Percentiles rank a stretch among this genome's conserved stretches.
Evolutionary conservation across 345 rosid genomes (phyloP).

Genomic region (Pistacia atlantica): DNA sequence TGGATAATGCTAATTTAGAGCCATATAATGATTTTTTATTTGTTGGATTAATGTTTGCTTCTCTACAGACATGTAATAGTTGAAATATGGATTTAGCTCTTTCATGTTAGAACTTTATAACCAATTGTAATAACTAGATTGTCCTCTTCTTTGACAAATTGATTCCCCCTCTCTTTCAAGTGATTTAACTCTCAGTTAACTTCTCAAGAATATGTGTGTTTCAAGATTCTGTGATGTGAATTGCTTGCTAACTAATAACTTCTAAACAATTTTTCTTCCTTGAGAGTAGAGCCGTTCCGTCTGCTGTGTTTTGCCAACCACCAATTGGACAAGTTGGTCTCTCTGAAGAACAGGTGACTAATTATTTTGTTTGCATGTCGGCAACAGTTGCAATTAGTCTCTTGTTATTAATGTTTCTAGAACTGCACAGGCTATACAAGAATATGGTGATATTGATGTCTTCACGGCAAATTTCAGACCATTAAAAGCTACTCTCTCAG

Average conservation of each 20-base stretch:
- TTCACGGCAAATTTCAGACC: constrained; percentile 91
- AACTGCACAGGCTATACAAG: constrained; percentile 67
- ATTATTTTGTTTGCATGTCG: constrained; percentile 7
- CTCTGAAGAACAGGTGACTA: constrained; percentile 80
- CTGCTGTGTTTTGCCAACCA: constrained; percentile 96
- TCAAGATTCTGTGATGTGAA: background rate
- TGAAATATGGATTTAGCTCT: background rate
- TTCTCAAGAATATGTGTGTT: background rate
- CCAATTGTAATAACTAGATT: background rate
- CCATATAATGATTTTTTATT: too few relatives aligned
- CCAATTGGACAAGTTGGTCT: constrained; percentile 96
- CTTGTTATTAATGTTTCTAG: constrained; percentile 19
- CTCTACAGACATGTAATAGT: background rate
- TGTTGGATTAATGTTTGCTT: background rate
- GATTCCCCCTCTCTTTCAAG: too few relatives aligned
- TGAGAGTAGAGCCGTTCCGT: constrained; percentile 74
- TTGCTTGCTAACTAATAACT: constrained; percentile 2
- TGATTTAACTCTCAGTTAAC: too few relatives aligned
- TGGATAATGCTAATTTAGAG: background rate
- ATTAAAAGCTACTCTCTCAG: constrained; percentile 88
- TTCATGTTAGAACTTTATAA: background rate
- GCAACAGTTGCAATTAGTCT: constrained; percentile 14
- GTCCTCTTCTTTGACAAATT: too few relatives aligned
- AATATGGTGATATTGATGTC: constrained; percentile 78
- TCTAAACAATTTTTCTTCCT: background rate